Evolutionary conservation across 768 basidiomycete genomes (phyloP).

Genomic region (Porphyrellus cyaneotinctus): DNA sequence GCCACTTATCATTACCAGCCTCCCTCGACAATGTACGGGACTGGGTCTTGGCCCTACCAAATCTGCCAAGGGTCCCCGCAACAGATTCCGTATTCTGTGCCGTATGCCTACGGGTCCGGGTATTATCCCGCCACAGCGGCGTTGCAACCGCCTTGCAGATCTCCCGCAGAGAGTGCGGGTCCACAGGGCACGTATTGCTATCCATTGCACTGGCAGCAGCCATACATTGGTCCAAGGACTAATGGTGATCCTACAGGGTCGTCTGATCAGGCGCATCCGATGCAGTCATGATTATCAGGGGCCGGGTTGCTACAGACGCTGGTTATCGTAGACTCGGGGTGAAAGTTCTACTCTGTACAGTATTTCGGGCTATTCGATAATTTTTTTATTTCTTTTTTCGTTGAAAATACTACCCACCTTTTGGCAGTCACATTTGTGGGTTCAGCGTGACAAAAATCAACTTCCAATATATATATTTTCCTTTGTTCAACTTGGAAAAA

Average conservation of each 20-base stretch:
- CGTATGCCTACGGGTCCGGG: constrained; percentile 17
- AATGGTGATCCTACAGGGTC: constrained; percentile 32
- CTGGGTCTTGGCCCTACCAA: constrained; percentile 35
- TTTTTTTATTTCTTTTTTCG: constrained; percentile 1
- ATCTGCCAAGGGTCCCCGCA: constrained; percentile 17
- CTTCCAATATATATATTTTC: no score
- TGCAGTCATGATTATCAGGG: constrained; percentile 8
- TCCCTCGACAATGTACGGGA: constrained; percentile 15
- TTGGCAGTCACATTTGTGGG: no score
- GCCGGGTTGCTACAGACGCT: background rate
- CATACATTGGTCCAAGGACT: constrained; percentile 36
- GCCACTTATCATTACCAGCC: constrained; percentile 21
- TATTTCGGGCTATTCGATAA: constrained; percentile 15
- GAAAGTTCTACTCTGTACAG: constrained; percentile 22
- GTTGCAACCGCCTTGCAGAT: constrained; percentile 7
- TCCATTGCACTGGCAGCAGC: constrained; percentile 34
- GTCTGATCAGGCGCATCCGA: constrained; percentile 13
- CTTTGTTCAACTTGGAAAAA: no score
- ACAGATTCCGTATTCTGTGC: constrained; percentile 18
- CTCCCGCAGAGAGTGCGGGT: constrained; percentile 15
- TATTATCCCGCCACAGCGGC: constrained; percentile 23
- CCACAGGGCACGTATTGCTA: constrained; percentile 25
- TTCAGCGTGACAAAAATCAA: no score
- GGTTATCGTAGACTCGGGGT: no score
- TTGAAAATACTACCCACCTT: no score